These are phyloP conservation scores for Erodium texanum DNA, from an alignment of 441 rosid species.

Conservation along the genomic window DNA sequence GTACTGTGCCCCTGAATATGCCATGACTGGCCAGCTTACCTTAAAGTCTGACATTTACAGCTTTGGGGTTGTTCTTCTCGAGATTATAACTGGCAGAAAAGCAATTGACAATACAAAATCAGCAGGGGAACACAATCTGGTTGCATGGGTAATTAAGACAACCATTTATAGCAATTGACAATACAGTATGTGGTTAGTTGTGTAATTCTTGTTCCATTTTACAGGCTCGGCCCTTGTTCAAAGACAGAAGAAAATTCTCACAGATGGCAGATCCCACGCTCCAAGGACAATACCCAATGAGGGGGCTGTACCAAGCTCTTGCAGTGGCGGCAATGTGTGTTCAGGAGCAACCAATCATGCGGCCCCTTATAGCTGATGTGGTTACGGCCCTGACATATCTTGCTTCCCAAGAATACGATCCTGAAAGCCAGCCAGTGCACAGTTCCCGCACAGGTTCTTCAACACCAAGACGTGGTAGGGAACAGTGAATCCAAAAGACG, in stretches of 20 bases:
- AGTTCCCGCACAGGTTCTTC: constrained; percentile 33
- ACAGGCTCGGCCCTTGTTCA: constrained; percentile 87
- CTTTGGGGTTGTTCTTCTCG: too few species aligned
- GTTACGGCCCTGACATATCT: constrained; percentile 77
- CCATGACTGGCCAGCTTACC: too few species aligned
- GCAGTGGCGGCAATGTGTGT: constrained; percentile 97
- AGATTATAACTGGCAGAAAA: too few species aligned
- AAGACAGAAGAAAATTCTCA: constrained; percentile 70
- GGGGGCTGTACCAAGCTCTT: constrained; percentile 88
- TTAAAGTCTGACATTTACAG: too few species aligned
- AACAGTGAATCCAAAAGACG: constrained; percentile 20
- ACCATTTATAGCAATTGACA: too few species aligned
- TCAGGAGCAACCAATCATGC: constrained; percentile 83
- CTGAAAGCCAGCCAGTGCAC: constrained; percentile 31
- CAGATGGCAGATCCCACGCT: constrained; percentile 87
- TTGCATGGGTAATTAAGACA: constrained; percentile 82
- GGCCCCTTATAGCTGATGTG: constrained; percentile 80
- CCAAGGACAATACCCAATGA: constrained; percentile 75
- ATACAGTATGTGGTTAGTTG: neutral
- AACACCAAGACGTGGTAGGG: constrained; percentile 44
- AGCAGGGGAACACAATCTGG: constrained; percentile 73
- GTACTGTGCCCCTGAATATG: too few species aligned
- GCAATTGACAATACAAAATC: too few species aligned
- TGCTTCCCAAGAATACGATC: constrained; percentile 57
- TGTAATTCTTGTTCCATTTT: neutral